Conservation (phyloP, 495 filamentous ascomycete genomes). For the Tuber microsphaerosporum region DNA sequence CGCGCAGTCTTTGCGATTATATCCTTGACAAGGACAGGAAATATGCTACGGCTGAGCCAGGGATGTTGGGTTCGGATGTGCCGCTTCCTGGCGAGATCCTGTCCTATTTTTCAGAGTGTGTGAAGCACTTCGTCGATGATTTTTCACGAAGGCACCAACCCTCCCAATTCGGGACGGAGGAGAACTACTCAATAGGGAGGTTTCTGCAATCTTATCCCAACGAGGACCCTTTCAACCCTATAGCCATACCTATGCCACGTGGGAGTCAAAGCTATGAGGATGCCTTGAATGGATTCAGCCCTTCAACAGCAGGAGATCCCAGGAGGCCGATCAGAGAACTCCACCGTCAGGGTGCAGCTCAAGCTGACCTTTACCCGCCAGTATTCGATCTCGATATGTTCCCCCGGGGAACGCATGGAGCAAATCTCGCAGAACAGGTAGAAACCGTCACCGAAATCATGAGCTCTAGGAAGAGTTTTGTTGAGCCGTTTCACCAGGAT, state of each 20-base stretch:
- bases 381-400: neutral
- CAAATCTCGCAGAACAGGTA: neutral
- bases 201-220: neutral
- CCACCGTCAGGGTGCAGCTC: neutral
- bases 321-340: neutral
- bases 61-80: neutral
- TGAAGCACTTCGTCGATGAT: neutral
- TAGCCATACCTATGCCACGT: neutral
- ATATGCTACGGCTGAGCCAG: neutral
- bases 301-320: neutral
- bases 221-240: neutral
- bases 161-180: neutral
- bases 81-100: neutral
- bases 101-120: neutral
- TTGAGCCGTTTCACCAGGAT: neutral
- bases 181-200: neutral
- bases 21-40: neutral
- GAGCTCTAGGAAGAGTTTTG: neutral
- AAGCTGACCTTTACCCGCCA: neutral
- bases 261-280: neutral
- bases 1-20: neutral
- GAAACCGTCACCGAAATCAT: neutral
- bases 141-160: neutral
- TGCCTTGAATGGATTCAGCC: neutral
- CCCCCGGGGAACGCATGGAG: neutral